Conservation (phyloP, 441 rosid genomes). For the Euphorbia celastroides region DNA sequence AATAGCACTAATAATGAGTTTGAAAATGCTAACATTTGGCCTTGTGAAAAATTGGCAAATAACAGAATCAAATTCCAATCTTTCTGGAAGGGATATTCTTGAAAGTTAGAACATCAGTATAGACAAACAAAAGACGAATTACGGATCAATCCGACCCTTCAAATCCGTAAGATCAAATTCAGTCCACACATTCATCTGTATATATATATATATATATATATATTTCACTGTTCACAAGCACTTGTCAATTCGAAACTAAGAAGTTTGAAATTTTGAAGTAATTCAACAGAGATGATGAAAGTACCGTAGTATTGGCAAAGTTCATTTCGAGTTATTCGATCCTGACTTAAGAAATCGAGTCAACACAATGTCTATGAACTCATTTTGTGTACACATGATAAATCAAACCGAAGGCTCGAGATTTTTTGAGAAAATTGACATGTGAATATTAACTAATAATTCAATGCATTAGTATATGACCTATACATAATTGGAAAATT, state of each 20-base stretch:
- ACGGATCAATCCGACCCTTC: too few relatives aligned
- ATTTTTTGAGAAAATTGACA: slow-evolving; percentile 4
- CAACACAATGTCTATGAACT: slow-evolving; percentile 3
- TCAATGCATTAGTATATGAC: slow-evolving; percentile 49
- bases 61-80: not conserved
- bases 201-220: too few relatives aligned
- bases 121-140: too few relatives aligned
- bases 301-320: not conserved
- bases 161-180: too few relatives aligned
- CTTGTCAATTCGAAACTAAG: not conserved
- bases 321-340: not conserved
- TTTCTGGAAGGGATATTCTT: too few relatives aligned
- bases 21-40: not conserved
- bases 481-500: slow-evolving; percentile 71
- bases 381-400: not conserved
- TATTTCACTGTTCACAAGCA: not conserved
- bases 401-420: not conserved
- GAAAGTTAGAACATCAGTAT: too few relatives aligned
- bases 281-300: not conserved
- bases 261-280: not conserved
- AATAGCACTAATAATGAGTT: not conserved
- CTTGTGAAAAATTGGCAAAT: not conserved
- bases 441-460: slow-evolving; percentile 3
- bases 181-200: too few relatives aligned
- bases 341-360: not conserved